Evolutionary conservation across 306 rosid species (phyloP).

Genomic region (Adenanthera pavonina): DNA sequence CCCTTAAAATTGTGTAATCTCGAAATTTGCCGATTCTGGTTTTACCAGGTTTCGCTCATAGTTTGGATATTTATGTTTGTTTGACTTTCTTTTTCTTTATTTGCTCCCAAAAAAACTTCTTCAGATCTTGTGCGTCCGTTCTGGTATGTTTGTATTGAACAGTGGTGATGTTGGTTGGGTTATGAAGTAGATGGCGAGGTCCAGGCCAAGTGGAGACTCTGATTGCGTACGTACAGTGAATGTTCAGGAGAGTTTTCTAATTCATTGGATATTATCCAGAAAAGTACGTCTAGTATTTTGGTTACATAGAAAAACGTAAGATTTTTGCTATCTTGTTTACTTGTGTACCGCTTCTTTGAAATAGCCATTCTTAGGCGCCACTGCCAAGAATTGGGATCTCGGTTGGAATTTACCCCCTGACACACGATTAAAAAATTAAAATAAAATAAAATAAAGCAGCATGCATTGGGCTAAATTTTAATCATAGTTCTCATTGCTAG

Average conservation of each 20-base stretch:
- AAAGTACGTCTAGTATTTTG: background rate
- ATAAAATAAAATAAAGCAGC: background rate
- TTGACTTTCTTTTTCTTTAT: background rate
- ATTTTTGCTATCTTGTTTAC: background rate
- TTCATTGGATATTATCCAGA: background rate
- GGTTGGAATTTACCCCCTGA: background rate
- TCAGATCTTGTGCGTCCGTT: background rate
- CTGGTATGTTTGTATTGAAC: constrained; percentile 31
- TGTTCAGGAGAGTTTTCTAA: constrained; percentile 17
- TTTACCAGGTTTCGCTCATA: background rate
- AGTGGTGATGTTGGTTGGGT: constrained; percentile 22
- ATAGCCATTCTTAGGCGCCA: background rate
- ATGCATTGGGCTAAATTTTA: background rate
- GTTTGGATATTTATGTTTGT: constrained; percentile 32
- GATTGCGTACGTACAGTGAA: constrained; percentile 25
- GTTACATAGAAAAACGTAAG: background rate
- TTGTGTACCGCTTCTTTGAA: background rate
- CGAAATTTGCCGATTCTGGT: constrained; percentile 13
- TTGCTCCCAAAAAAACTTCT: background rate
- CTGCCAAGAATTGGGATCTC: background rate
- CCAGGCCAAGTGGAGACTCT: constrained; percentile 24
- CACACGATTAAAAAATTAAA: background rate
- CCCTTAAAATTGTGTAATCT: constrained; percentile 19
- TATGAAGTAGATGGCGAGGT: constrained; percentile 23
- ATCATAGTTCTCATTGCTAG: background rate